Percentiles rank a stretch among this genome's conserved stretches.
Evolutionary conservation across 345 rosid genomes (phyloP).

Genomic region (Salix exigua): DNA sequence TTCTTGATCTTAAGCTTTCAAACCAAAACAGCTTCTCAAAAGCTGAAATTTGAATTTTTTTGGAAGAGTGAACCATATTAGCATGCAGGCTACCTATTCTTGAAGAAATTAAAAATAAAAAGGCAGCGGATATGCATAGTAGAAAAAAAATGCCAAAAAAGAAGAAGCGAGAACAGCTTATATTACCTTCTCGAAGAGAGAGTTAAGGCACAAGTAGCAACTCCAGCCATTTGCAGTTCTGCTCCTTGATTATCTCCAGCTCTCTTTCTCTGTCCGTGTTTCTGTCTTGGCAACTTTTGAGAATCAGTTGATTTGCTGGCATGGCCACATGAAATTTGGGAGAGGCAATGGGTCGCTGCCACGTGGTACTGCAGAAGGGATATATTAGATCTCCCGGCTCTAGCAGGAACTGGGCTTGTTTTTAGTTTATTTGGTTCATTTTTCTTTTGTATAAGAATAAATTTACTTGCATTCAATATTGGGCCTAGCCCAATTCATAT

Average conservation of each 20-base stretch:
- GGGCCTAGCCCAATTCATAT: too few relatives aligned
- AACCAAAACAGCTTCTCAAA: too few relatives aligned
- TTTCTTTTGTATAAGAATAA: too few relatives aligned
- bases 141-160: neutral
- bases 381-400: conserved; percentile 1
- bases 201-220: conserved; percentile 41
- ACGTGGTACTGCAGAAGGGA: conserved; percentile 36
- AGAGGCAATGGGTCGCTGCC: conserved; percentile 57
- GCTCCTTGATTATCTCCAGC: neutral
- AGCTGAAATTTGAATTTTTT: neutral
- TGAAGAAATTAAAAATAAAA: too few relatives aligned
- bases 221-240: conserved; percentile 49
- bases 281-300: neutral
- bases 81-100: too few relatives aligned
- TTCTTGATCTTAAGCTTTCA: too few relatives aligned
- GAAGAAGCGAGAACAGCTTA: neutral
- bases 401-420: neutral
- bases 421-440: too few relatives aligned
- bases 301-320: neutral
- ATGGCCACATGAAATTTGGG: conserved; percentile 44
- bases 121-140: neutral
- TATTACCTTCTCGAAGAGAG: conserved; percentile 55
- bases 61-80: neutral
- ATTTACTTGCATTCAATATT: too few relatives aligned
- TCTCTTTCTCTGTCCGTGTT: too few relatives aligned